Percentiles rank a stretch among this genome's conserved stretches.
Evolutionary conservation across 2,329 filamentous ascomycete genomes (phyloP).

Genomic region (Macrophomina phaseolina): DNA sequence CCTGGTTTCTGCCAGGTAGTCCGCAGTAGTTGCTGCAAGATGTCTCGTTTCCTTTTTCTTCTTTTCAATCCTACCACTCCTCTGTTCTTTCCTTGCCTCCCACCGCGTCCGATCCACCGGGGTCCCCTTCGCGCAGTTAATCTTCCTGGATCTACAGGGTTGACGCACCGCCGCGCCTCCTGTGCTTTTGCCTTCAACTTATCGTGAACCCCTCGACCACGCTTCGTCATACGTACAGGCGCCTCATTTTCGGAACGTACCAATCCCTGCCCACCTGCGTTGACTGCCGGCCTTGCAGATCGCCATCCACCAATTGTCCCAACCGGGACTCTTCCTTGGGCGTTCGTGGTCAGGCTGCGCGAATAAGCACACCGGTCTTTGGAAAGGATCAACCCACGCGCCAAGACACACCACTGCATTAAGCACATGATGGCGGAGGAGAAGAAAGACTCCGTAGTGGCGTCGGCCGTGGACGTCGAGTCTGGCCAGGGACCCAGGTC

Average conservation of each 20-base stretch:
- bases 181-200: slow-evolving; percentile 11
- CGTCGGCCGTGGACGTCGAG: slow-evolving; percentile 20
- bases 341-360: not conserved
- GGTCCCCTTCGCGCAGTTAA: not conserved
- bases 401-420: not conserved
- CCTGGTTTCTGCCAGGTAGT: slow-evolving; percentile 6
- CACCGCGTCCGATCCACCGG: not conserved
- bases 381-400: not conserved
- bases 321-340: not conserved
- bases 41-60: slow-evolving; percentile 6
- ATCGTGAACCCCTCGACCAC: slow-evolving; percentile 22
- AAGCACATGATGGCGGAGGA: not conserved
- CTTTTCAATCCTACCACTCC: not conserved
- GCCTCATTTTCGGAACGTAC: not conserved
- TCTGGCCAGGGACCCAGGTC: slow-evolving; percentile 21
- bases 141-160: slow-evolving; percentile 5
- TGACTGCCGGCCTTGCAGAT: slow-evolving; percentile 5
- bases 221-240: not conserved
- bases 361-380: slow-evolving; percentile 7
- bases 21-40: not conserved
- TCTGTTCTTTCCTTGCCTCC: not conserved
- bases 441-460: slow-evolving; percentile 13
- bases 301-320: not conserved
- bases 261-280: not conserved
- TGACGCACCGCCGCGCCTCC: not conserved